A percentile compares a stretch with the other conserved stretches of the same genome.
Evolutionary conservation across 352 stramenopile species (phyloP).

Genomic region (Pythium dissimile): DNA sequence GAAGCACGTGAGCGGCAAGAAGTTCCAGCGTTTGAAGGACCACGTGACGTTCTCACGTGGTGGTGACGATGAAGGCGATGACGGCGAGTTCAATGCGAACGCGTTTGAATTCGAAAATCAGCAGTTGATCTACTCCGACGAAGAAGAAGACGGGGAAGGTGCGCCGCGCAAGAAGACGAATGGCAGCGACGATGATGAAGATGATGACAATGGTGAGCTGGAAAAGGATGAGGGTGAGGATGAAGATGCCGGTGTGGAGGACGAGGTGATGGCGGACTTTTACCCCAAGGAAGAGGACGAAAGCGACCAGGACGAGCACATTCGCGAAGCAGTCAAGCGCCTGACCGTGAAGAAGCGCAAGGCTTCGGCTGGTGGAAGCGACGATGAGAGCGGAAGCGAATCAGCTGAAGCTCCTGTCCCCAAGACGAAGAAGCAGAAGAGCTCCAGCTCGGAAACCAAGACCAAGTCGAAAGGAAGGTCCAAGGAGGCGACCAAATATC

Average conservation of each 20-base stretch:
- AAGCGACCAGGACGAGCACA: constrained; percentile 27
- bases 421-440: constrained; percentile 22
- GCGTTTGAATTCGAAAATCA: constrained; percentile 81
- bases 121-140: constrained; percentile 67
- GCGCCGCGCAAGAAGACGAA: constrained; percentile 10
- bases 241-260: constrained; percentile 19
- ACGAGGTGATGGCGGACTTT: constrained; percentile 62
- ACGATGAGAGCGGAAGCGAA: constrained; percentile 25
- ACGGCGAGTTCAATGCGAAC: constrained; percentile 69
- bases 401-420: constrained; percentile 1
- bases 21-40: constrained; percentile 77
- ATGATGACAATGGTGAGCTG: constrained; percentile 21
- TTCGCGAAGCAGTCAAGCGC: constrained; percentile 31
- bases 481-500: neutral
- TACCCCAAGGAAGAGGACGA: constrained; percentile 54
- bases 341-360: constrained; percentile 40
- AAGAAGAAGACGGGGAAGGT: constrained; percentile 42
- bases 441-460: neutral
- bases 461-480: neutral
- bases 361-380: constrained; percentile 10
- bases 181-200: constrained; percentile 15
- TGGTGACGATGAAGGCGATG: constrained; percentile 30
- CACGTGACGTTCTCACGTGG: constrained; percentile 52
- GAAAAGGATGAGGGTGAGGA: constrained; percentile 23
- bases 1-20: constrained; percentile 87